Base-by-base conservation (phyloP, 495 filamentous ascomycete genomes). In the Tuber microsphaerosporum region DNA sequence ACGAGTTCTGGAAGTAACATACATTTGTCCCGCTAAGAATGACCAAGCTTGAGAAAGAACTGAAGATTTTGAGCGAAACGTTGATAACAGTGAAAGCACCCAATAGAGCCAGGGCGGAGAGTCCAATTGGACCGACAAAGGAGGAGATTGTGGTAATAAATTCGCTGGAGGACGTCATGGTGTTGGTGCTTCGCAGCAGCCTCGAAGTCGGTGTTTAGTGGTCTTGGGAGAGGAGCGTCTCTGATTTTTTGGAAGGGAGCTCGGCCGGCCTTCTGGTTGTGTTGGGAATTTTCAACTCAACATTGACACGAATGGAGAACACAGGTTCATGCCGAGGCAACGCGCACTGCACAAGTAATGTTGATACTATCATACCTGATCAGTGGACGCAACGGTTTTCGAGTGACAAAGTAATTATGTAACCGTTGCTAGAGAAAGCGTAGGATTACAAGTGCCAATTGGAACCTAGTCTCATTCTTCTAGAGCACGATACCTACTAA, bases 31-130 rank as follows among this genome's bases (percentile, higher is more conserved):
- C 89, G 69, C 86, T 86, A 69, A 97, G 86, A 71, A 98, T 84
- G 82, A 97, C 97, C 69, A 94, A 82, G 84, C 89, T 92, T 69
- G 92, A 82, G 51, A 97, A 71, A 37, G 77, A 80, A 75, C 76
- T 80, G 20, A 39, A 20, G 65, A 77, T 22, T 70, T 82, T 82
- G 31, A 82, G 71, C 7, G 74, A 74, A 48, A 71, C 71, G 17
- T 73, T 75, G 69, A 76, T 51, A 61, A 74, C 45, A 51, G 76
- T 76, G 56, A 76, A 48, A 75, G 80, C 82, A 74, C 79, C 80
- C 51, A 81, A 75, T 37, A 81, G 70, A 65, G 81, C 80, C 41
- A 82, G 61, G 17, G 71, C 37, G 17, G 72, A 69, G 26, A 81
- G 45, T 19, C 69, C 72, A 71, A 74, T 81, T 6, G 75, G 79